A percentile compares a stretch with the other conserved stretches of the same genome.
Evolutionary conservation across 2,329 filamentous ascomycete genomes (phyloP).

Genomic region (Penicillium sp.): DNA sequence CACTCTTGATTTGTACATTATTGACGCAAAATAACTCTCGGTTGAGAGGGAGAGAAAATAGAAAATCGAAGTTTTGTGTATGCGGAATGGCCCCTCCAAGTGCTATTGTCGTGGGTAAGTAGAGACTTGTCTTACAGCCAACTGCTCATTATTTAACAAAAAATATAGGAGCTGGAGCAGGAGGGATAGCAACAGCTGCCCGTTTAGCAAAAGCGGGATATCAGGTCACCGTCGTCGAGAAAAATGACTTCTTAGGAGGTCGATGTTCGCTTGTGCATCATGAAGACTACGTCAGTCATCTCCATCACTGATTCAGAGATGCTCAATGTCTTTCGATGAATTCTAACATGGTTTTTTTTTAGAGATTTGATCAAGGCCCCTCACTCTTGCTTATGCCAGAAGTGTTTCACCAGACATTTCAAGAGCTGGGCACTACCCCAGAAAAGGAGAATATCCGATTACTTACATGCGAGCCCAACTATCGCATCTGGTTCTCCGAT

Average conservation of each 20-base stretch:
- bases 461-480: conserved; percentile 76
- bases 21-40: neutral
- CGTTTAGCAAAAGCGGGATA: conserved; percentile 73
- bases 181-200: conserved; percentile 73
- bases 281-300: conserved; percentile 59
- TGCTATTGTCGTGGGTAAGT: conserved; percentile 7
- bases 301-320: neutral
- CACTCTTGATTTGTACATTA: neutral
- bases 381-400: conserved; percentile 74
- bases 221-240: conserved; percentile 77
- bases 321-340: neutral
- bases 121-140: neutral
- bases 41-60: neutral
- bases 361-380: conserved; percentile 77
- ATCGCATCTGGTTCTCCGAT: conserved; percentile 75
- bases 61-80: neutral
- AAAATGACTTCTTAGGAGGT: conserved; percentile 74
- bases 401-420: conserved; percentile 72
- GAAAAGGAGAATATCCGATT: conserved; percentile 70
- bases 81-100: neutral
- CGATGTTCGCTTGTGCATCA: conserved; percentile 70
- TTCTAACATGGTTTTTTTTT: conserved; percentile 13
- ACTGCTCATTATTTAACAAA: neutral
- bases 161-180: conserved; percentile 58
- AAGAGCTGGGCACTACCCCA: conserved; percentile 70